These are phyloP conservation scores for Xylaria sp. DNA, from an alignment of 2,329 filamentous ascomycete genomes.

Conservation along the genomic window DNA sequence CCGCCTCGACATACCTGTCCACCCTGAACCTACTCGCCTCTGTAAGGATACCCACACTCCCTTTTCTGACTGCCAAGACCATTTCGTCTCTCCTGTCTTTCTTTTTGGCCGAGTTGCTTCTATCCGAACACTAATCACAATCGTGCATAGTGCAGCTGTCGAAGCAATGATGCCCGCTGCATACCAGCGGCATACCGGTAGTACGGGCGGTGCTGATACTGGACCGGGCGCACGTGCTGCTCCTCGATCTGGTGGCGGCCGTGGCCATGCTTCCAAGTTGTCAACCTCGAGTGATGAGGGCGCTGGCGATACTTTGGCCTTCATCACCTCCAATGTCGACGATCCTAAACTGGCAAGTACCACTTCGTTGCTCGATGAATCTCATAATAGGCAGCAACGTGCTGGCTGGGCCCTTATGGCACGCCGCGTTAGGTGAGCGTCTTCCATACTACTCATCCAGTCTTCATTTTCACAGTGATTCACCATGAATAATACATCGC, in stretches of 20 bases:
- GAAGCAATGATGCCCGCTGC: constrained; percentile 11
- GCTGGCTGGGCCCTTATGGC: constrained; percentile 18
- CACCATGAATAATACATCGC: not conserved
- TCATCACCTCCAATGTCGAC: constrained; percentile 12
- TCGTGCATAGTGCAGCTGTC: not conserved
- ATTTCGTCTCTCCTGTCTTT: not conserved
- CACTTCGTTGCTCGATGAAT: constrained; percentile 14
- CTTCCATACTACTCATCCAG: not conserved
- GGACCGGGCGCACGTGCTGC: constrained; percentile 4
- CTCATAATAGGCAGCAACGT: constrained; percentile 15
- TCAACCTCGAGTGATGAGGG: constrained; percentile 24
- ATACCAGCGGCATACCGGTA: constrained; percentile 15
- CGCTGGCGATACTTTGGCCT: constrained; percentile 9
- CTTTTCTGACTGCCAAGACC: not conserved
- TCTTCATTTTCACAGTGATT: not conserved
- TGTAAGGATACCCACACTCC: not conserved
- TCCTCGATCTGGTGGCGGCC: constrained; percentile 6
- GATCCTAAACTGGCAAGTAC: constrained; percentile 10
- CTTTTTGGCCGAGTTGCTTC: not conserved
- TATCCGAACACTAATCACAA: not conserved
- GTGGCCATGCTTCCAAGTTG: constrained; percentile 10
- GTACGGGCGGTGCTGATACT: constrained; percentile 6
- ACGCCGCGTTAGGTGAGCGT: constrained; percentile 26
- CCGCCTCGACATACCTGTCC: not conserved
- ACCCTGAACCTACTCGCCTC: not conserved